Base-by-base conservation (phyloP, 352 stramenopile genomes). In the Phytophthora sansomeana region DNA sequence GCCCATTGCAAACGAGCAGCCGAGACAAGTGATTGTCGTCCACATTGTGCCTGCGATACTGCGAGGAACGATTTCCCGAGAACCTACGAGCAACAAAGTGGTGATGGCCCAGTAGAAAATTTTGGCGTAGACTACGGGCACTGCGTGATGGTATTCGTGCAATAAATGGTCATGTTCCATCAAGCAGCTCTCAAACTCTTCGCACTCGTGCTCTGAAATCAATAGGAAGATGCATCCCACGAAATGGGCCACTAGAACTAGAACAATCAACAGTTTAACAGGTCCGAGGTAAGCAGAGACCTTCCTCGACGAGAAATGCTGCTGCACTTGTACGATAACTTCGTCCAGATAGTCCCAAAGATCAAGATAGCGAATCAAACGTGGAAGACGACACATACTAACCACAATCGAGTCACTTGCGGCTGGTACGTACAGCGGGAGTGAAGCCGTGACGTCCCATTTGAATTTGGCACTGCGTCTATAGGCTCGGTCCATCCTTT, bases 91-190 rank as follows among this genome's bases (percentile, higher is more conserved):
- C 5, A 85, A 71, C 1, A 93, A 42, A 3, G 83, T 90, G 6
- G 81, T 89, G 6, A 91, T 68, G 0, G 81, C 81, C 85, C 85
- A 93, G 53, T 93, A 92, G 41, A 92, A 90, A 10, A 72, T 79
- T 19, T 83, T 80, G 0, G 84, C 62, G 53, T 93, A 93, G 0
- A 91, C 59, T 11, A 77, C 66, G 1, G 58, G 26, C 2, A 85
- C 46, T 0, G 81, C 81, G 28, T 84, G 56, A 41, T 90, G 60
- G 43, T 92, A 87, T 28, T 80, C 39, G 8, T 91, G 74, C 10
- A 95, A 56, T 21, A 93, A 60, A n/a, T 82, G 69, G 35, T 95
- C 85, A 24, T 84, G 68, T 7, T 63, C 46, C 17, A 93, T 76
- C 87, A 85, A 95, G 32, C 81, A 93, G 2, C 69, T 53, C 2